Evolutionary conservation across 176 grass and related monocot genomes (phyloP), one percentile per base, ranked within the genome.

Genomic region (Elaeis guineensis): DNA sequence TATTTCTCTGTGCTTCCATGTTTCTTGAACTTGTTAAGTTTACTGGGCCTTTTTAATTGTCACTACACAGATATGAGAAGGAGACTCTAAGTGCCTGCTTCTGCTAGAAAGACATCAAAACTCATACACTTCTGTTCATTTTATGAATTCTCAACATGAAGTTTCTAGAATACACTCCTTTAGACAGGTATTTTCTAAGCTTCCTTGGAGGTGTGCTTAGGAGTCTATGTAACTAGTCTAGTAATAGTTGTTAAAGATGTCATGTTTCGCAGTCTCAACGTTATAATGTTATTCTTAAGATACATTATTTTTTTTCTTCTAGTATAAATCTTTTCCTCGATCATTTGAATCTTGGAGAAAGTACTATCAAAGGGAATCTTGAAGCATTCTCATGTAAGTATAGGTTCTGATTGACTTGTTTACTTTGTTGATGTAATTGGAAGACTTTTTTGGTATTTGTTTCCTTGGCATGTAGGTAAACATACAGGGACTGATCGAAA

Each of bases 81-180:
- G 8, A 44, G 35, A 44, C 14, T 44, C 35, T 44, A 44, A 44
- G 35, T 44, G 35, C 35, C 35, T 14, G 35, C 8, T 14, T 44
- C 35, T 12, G 6, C 9, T 44, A 12, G 35, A 44, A 35, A 44
- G 35, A 44, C 11, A 44, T 44, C 35, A 44, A 44, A 44, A 44
- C 35, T 44, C 35, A 3, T 44, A 44, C 9, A 44, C 35, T 44
- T 44, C 9, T 44, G 2, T 12, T 44, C 35, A 14, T 12, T 44
- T 14, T 44, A 72, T 55, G 5, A 52, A 49, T 64, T 52, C 58
- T 5, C 52, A 89, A 44, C 59, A 92, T 98, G 93, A 98, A 98
- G 82, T 88, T 98, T 92, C 79, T 92, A 75, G 93, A 92, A 86
- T 89, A 89, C 81, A 81, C 84, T 64, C 93, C 87, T 44, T 89